These are phyloP conservation scores for Datisca glomerata DNA, from an alignment of 306 rosid species.

Conservation along the genomic window DNA sequence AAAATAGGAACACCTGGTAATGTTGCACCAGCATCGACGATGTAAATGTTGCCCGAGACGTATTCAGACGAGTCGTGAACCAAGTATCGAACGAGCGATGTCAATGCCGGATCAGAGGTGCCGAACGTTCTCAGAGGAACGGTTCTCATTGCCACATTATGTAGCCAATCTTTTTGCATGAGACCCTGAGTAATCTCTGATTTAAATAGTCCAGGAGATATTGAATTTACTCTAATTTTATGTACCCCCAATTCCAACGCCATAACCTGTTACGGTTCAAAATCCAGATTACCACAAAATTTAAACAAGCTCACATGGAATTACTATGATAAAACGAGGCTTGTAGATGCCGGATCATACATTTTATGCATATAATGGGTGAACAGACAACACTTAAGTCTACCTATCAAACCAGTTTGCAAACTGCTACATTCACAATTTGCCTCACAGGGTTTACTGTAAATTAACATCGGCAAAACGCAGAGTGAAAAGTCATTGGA, in stretches of 20 bases:
- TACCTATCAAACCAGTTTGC: no score
- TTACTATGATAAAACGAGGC: no score
- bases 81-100: slow-evolving; percentile 55
- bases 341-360: no score
- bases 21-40: slow-evolving; percentile 56
- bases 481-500: no score
- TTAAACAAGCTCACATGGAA: no score
- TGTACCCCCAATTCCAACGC: slow-evolving; percentile 63
- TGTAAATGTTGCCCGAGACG: slow-evolving; percentile 51
- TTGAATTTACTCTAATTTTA: slow-evolving; percentile 71
- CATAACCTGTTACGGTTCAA: slow-evolving; percentile 53
- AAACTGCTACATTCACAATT: no score
- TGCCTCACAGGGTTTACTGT: no score
- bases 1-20: slow-evolving; percentile 64
- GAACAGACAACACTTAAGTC: no score
- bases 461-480: no score
- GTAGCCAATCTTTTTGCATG: slow-evolving; percentile 55
- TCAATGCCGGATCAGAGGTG: slow-evolving; percentile 63
- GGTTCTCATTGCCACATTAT: slow-evolving; percentile 37
- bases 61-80: slow-evolving; percentile 68
- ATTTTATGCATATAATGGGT: no score
- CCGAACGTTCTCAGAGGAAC: slow-evolving; percentile 44
- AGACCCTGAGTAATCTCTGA: slow-evolving; percentile 65
- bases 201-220: slow-evolving; percentile 67
- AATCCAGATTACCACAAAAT: no score